Base-by-base conservation (phyloP, 2,329 filamentous ascomycete species). In the Phoma sp. region DNA sequence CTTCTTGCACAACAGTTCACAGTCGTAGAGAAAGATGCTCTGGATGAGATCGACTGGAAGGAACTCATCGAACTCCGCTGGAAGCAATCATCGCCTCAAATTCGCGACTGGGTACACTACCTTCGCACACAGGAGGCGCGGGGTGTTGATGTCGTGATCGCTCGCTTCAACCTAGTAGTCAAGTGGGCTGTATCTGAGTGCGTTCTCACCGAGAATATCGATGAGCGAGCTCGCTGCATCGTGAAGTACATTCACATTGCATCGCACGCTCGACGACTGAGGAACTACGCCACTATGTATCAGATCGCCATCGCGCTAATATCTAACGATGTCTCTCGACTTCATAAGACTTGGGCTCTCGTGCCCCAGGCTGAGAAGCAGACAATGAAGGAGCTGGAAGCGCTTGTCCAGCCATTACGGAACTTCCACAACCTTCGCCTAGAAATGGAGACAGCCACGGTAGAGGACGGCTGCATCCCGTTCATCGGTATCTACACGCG, bases 1-100 rank as follows among this genome's bases (percentile, higher is more conserved):
- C 79, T 88, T 3, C 81, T 95, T 21, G 91, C 91, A 2, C 88
- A 93, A 72, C 91, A 95, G 65, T 91, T 95, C 62, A 93, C 90
- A 0, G 81, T 95, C 28, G 91, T 95, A 39, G 91, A 95, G 68
- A 93, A 93, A 72, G 91, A 93, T 69, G 91, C 90, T 1, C 79
- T 95, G 18, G 90, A 92, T 62, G 91, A 93, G 72, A 90, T 95
- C 58, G 90, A 93, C 75, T 95, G 91, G 91, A 92, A 90, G 70
- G 91, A 95, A 63, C 80, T 95, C 11, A 90, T 93, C 48, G 89
- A 92, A 48, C 88, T 95, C 82, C 85, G 85, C 43, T 93, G 91
- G 90, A 91, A 90, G 69, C 86, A 92, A 63, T 82, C 84, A 14
- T 84, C 83, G 40, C 86, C 83, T 42, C 80, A 87, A 56, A 84